A percentile compares a stretch with the other conserved stretches of the same genome.
These are phyloP conservation scores for Talaromyces sp. DNA, from an alignment of 2,329 filamentous ascomycete species.

Conservation along the genomic window DNA sequence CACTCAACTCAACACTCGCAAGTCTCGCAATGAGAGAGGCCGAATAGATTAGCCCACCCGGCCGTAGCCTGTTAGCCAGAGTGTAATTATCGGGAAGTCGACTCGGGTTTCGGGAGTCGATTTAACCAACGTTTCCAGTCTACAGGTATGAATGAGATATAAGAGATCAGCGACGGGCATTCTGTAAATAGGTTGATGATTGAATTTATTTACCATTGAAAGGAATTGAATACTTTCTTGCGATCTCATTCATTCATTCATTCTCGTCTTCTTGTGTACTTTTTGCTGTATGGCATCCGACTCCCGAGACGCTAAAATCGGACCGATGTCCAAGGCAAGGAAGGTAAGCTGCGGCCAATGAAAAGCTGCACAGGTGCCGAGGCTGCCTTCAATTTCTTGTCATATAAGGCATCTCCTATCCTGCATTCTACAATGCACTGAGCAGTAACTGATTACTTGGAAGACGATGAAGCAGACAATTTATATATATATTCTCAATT, in stretches of 20 bases:
- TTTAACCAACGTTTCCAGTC: neutral
- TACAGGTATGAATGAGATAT: neutral
- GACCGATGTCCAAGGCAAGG: neutral
- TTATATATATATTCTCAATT: neutral
- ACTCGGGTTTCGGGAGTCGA: conserved; percentile 2
- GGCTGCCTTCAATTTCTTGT: neutral
- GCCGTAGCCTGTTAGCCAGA: neutral
- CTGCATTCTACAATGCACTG: neutral
- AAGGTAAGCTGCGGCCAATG: neutral
- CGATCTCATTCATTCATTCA: neutral
- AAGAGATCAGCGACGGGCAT: neutral
- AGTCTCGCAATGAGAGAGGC: neutral
- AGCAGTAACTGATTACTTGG: neutral
- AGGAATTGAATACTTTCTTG: neutral
- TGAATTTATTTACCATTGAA: neutral
- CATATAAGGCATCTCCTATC: neutral
- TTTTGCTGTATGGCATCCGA: neutral
- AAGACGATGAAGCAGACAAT: neutral
- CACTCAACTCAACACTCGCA: neutral
- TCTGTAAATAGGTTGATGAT: neutral
- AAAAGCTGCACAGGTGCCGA: neutral
- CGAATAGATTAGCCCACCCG: neutral
- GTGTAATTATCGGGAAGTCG: neutral
- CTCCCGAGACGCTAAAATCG: neutral
- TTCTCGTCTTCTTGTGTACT: neutral